phyloP scores from a whole-genome alignment of 768 basidiomycete species.

The Pholiota molesta region DNA sequence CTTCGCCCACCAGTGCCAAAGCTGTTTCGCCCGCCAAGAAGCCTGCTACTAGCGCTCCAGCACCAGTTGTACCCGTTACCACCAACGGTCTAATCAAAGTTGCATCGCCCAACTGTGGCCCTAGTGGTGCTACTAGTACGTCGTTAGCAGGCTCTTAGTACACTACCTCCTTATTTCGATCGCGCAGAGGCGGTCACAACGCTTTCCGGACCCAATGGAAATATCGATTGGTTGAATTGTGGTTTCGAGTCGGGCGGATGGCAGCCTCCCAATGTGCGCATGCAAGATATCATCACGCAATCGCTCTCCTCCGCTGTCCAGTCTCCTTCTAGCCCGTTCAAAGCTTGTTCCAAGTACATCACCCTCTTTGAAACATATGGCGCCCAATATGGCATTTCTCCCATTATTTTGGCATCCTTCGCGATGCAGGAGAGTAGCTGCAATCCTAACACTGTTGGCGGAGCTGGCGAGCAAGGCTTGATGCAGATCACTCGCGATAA shows the following conservation, averaged over 20 bases:
- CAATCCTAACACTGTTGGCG: slow-evolving; percentile 66
- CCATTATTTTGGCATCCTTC: slow-evolving; percentile 82
- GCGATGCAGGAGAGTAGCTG: slow-evolving; percentile 88
- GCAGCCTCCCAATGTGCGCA: slow-evolving; percentile 65
- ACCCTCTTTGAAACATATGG: slow-evolving; percentile 63
- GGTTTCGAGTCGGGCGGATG: slow-evolving; percentile 72
- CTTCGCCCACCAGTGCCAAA: slow-evolving; percentile 14
- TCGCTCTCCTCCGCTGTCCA: slow-evolving; percentile 52
- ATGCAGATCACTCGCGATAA: slow-evolving; percentile 88
- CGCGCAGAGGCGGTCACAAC: slow-evolving; percentile 49
- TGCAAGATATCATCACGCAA: slow-evolving; percentile 52
- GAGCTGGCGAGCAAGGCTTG: slow-evolving; percentile 81
- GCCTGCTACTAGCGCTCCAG: slow-evolving; percentile 1
- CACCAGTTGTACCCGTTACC: slow-evolving; percentile 10
- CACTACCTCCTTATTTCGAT: not conserved
- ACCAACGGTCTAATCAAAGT: slow-evolving; percentile 37
- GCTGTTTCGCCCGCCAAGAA: slow-evolving; percentile 13
- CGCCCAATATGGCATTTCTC: slow-evolving; percentile 51
- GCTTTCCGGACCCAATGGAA: slow-evolving; percentile 68
- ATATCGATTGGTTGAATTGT: slow-evolving; percentile 78
- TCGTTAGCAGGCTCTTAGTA: not conserved
- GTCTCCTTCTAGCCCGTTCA: slow-evolving; percentile 56
- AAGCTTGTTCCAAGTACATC: slow-evolving; percentile 55
- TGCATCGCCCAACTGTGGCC: slow-evolving; percentile 42
- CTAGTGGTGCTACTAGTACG: slow-evolving; percentile 52